These are phyloP conservation scores for Apiotrichum montevideense DNA, from an alignment of 1,284 basidiomycete species.

Conservation along the genomic window DNA sequence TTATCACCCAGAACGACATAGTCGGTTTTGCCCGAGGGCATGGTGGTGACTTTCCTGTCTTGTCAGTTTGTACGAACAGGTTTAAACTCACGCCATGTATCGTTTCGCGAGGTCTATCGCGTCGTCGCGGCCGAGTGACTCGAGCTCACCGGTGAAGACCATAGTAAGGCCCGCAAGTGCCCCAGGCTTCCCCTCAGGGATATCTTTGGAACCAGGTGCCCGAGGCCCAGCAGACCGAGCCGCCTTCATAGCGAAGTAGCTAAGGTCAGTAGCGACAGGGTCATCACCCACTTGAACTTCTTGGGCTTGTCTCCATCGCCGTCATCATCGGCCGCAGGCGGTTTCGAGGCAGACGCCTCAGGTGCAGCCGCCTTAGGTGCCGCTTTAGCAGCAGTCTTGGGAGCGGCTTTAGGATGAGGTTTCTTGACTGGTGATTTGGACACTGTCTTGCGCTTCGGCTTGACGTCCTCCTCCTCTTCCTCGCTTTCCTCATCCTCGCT, in stretches of 20 bases:
- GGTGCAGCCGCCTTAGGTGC: background rate
- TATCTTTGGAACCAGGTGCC: constrained; percentile 61
- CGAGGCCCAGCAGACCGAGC: constrained; percentile 62
- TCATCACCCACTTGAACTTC: constrained; percentile 33
- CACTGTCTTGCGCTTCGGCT: constrained; percentile 21
- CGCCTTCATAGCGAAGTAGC: constrained; percentile 56
- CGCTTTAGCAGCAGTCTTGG: background rate
- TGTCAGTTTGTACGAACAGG: background rate
- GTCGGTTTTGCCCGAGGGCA: constrained; percentile 84
- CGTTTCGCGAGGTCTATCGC: constrained; percentile 83
- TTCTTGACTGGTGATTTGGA: constrained; percentile 15
- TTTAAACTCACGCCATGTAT: constrained; percentile 67
- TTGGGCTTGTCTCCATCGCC: constrained; percentile 34
- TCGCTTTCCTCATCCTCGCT: constrained; percentile 28
- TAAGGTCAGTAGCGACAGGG: constrained; percentile 11
- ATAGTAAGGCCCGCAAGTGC: constrained; percentile 82
- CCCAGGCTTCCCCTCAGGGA: constrained; percentile 71
- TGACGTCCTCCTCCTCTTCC: constrained; percentile 24
- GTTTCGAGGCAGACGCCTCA: too few species aligned
- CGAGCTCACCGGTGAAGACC: constrained; percentile 92
- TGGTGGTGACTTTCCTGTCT: constrained; percentile 57
- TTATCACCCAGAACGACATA: constrained; percentile 84
- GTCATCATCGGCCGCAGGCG: constrained; percentile 10
- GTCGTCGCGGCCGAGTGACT: constrained; percentile 80
- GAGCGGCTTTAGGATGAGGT: background rate